Base-by-base conservation (phyloP, 2,329 filamentous ascomycete genomes). In the Dactylellina leptospora region DNA sequence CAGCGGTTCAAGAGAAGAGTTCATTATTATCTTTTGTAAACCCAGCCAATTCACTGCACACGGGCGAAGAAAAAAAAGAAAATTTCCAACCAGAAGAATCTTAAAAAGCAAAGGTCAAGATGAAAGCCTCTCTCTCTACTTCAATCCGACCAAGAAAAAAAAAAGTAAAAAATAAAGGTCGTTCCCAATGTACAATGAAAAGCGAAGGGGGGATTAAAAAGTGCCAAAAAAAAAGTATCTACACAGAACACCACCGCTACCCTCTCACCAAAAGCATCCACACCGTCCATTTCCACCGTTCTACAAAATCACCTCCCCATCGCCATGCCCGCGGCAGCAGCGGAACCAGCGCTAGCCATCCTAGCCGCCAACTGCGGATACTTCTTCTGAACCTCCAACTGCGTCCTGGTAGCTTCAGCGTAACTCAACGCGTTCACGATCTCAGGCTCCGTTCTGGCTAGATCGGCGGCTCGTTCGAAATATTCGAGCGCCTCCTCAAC, bases 401-500 rank as follows among this genome's bases (percentile, higher is more conserved):
- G 95, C 74, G 95, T 97, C 78, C 95, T 86, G 38, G 95, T 97
- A 18, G 95, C 95, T 82, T 99, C 95, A 27, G 95, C 95, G 79
- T 99, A 99, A 18, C 92, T 96, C 16, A 99, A 85, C 4, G 95
- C 95, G 78, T 97, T 97, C 76, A 97, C 88, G 74, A 97, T 93
- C 83, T 99, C 95, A 71, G 90, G 91, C 78, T 97, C 93, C 30
- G 95, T 99, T 77, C 95, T 86, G 48, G 92, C 93, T 58, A 99
- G 87, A 82, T 97, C 93, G 25, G 93, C 95, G 1, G 95, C 95
- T 73, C 92, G 90, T 84, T 97, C 93, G 79, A 99, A 99, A 84
- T 97, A 97, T 81, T 90, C 92, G 75, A 99, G 87, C 0, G 95
- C 95, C 74, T 97, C 91, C 33, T 90, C 90, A 68, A 99, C 93